Percentiles rank a stretch among this genome's conserved stretches.
These are phyloP conservation scores for Pichia heedii DNA, from an alignment of 805 yeast genomes.

Conservation along the genomic window DNA sequence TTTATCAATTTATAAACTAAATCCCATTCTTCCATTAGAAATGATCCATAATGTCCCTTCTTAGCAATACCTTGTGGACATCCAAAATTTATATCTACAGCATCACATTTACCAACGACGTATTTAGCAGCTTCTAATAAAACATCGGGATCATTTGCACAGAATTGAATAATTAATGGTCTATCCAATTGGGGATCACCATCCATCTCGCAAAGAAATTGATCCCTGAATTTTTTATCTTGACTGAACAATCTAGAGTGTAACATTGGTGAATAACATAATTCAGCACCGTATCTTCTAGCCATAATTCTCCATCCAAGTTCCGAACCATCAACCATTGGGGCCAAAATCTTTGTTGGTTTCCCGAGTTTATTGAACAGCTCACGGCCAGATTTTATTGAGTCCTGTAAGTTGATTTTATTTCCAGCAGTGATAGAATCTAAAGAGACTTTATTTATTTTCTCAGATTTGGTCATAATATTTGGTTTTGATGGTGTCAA, in stretches of 20 bases:
- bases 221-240: constrained; percentile 67
- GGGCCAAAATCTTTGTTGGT: constrained; percentile 87
- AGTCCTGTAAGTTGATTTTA: constrained; percentile 10
- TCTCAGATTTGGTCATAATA: not conserved
- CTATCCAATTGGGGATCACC: constrained; percentile 65
- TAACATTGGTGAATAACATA: constrained; percentile 95
- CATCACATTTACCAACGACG: constrained; percentile 83
- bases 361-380: constrained; percentile 59
- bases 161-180: constrained; percentile 89
- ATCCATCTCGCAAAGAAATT: constrained; percentile 64
- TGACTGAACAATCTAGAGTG: constrained; percentile 88
- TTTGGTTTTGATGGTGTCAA: not conserved
- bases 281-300: constrained; percentile 81
- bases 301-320: constrained; percentile 90
- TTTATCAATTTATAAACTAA: constrained; percentile 62
- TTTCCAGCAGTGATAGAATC: not conserved
- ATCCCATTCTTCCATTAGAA: constrained; percentile 95
- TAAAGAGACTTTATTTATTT: not conserved
- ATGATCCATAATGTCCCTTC: constrained; percentile 92
- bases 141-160: constrained; percentile 91
- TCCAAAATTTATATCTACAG: constrained; percentile 90
- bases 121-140: constrained; percentile 70
- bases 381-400: constrained; percentile 45
- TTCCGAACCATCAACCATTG: constrained; percentile 97
- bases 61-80: constrained; percentile 98